Percentiles rank a stretch among this genome's conserved stretches.
Conservation (phyloP, 2,329 filamentous ascomycete genomes). For the Cercospora janseana region DNA sequence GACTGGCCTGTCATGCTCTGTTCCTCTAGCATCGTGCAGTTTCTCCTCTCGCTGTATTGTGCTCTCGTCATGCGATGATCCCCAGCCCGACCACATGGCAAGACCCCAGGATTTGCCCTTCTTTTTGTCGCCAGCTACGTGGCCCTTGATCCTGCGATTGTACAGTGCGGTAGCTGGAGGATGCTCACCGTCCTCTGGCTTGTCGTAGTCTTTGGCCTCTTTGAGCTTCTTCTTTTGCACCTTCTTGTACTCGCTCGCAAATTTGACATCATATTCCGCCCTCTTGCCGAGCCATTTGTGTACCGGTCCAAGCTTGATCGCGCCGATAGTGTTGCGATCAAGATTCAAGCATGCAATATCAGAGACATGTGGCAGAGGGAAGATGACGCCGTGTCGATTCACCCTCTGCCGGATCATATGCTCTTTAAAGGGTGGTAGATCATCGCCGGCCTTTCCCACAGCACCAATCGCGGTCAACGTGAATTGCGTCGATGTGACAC, state of each 20-base stretch:
- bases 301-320: conserved; percentile 76
- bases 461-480: conserved; percentile 34
- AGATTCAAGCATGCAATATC: conserved; percentile 68
- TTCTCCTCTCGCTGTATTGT: conserved; percentile 63
- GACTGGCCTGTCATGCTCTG: conserved; percentile 3
- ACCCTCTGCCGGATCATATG: conserved; percentile 93
- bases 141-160: conserved; percentile 45
- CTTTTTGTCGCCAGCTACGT: conserved; percentile 35
- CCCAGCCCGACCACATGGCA: conserved; percentile 82
- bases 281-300: conserved; percentile 80
- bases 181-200: conserved; percentile 66
- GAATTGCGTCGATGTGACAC: conserved; percentile 28
- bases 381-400: conserved; percentile 71
- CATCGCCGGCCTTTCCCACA: conserved; percentile 85
- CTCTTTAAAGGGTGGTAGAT: conserved; percentile 72
- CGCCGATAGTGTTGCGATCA: conserved; percentile 64
- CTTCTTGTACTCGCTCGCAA: conserved; percentile 64
- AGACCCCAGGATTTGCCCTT: conserved; percentile 63
- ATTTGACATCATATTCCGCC: conserved; percentile 69
- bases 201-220: conserved; percentile 68
- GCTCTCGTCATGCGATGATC: conserved; percentile 80
- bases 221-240: conserved; percentile 71
- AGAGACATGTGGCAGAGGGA: conserved; percentile 61
- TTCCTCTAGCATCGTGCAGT: conserved; percentile 34
- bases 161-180: conserved; percentile 78